Evolutionary conservation across 768 basidiomycete genomes (phyloP).

Genomic region (Pulveroboletus sp.): DNA sequence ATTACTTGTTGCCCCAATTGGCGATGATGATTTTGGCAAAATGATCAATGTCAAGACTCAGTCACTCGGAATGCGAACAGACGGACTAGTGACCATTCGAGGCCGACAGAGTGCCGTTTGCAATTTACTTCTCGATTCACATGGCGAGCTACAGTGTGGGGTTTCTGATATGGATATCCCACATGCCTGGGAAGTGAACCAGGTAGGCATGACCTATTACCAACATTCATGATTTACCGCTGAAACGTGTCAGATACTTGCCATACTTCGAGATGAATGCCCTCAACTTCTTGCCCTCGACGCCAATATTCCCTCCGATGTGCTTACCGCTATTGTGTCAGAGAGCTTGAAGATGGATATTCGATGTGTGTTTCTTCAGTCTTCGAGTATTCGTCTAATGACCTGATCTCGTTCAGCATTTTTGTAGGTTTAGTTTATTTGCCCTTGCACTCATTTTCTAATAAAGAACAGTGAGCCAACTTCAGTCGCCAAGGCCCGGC

Average conservation of each 20-base stretch:
- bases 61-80: constrained; percentile 70
- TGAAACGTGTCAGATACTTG: constrained; percentile 40
- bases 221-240: not conserved
- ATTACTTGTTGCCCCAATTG: constrained; percentile 72
- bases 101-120: constrained; percentile 70
- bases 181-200: constrained; percentile 40
- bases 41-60: constrained; percentile 55
- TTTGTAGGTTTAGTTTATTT: constrained; percentile 48
- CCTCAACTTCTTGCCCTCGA: constrained; percentile 70
- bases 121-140: constrained; percentile 72
- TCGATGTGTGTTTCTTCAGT: constrained; percentile 41
- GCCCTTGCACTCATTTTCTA: constrained; percentile 1
- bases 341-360: constrained; percentile 47
- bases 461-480: constrained; percentile 76
- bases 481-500: constrained; percentile 72
- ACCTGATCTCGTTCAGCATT: constrained; percentile 46
- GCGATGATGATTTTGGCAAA: constrained; percentile 70
- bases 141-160: constrained; percentile 73
- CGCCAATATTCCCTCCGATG: constrained; percentile 60
- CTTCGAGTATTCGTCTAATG: not conserved
- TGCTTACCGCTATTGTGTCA: constrained; percentile 47
- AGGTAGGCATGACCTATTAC: constrained; percentile 30
- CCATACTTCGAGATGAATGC: constrained; percentile 41
- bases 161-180: constrained; percentile 89
- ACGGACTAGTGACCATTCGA: constrained; percentile 56